Evolutionary conservation across 75 land plant genomes (phyloP).

Genomic region (Isoetes taiwanensis): DNA sequence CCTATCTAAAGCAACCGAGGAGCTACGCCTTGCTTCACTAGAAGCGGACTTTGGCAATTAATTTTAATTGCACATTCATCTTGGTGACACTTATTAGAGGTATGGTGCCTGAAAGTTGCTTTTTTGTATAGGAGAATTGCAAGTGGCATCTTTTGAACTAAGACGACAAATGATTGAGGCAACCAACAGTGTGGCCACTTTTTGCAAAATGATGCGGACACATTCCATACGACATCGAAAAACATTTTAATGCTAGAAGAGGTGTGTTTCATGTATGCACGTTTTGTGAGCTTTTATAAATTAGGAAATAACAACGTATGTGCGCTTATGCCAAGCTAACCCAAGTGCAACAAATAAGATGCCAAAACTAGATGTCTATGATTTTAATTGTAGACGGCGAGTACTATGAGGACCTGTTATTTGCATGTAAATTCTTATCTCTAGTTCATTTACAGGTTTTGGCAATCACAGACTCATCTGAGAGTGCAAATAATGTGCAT

Average conservation of each 20-base stretch:
- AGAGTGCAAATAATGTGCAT: slow-evolving; percentile 69
- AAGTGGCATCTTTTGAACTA: slow-evolving; percentile 37
- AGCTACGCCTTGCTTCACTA: slow-evolving; percentile 40
- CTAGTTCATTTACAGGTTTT: slow-evolving; percentile 36
- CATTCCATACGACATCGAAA: slow-evolving; percentile 76
- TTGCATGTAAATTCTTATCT: neutral
- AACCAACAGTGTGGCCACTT: slow-evolving; percentile 45
- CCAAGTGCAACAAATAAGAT: neutral
- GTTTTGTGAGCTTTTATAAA: neutral
- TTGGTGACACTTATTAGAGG: too few species aligned
- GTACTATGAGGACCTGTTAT: neutral
- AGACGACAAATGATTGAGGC: slow-evolving; percentile 50
- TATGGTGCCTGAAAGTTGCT: too few species aligned
- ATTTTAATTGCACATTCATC: neutral
- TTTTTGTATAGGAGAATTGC: slow-evolving; percentile 57
- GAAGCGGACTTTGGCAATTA: slow-evolving; percentile 64
- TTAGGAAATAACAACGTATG: neutral
- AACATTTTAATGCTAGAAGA: slow-evolving; percentile 94
- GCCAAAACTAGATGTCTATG: too few species aligned
- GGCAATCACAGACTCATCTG: slow-evolving; percentile 56
- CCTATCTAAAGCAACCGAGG: slow-evolving; percentile 43
- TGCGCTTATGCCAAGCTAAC: neutral
- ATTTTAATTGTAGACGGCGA: too few species aligned
- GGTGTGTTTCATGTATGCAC: slow-evolving; percentile 28
- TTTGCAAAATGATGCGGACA: slow-evolving; percentile 36